Conservation (phyloP, 2,329 filamentous ascomycete species). For the Penicillium sp. region DNA sequence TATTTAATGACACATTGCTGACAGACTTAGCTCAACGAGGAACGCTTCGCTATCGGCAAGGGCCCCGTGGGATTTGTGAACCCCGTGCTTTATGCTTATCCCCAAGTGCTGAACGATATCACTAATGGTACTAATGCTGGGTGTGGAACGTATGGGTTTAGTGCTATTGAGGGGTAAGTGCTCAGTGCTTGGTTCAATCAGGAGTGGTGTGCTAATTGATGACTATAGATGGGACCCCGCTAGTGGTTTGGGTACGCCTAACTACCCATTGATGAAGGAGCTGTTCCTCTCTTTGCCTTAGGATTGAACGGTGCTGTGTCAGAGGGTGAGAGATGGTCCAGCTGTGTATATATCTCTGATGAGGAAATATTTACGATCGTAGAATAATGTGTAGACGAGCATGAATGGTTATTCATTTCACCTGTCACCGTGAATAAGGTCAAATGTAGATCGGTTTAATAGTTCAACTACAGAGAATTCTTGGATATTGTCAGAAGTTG, state of each 20-base stretch:
- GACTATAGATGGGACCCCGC: constrained; percentile 24
- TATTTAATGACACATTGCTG: neutral
- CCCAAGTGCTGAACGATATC: constrained; percentile 36
- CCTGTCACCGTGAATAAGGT: too few relatives aligned
- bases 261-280: constrained; percentile 25
- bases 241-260: constrained; percentile 27
- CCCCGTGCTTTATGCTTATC: constrained; percentile 35
- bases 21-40: constrained; percentile 44
- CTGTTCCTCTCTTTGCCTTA: constrained; percentile 22
- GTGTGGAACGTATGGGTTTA: constrained; percentile 24
- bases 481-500: too few relatives aligned
- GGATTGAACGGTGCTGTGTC: too few relatives aligned
- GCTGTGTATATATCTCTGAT: too few relatives aligned
- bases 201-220: neutral
- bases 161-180: constrained; percentile 20
- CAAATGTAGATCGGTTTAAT: too few relatives aligned
- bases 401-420: too few relatives aligned
- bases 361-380: too few relatives aligned
- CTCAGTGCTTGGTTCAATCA: too few relatives aligned
- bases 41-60: constrained; percentile 41
- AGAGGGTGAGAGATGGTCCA: too few relatives aligned
- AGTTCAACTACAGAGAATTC: too few relatives aligned
- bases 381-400: too few relatives aligned
- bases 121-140: constrained; percentile 30
- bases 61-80: constrained; percentile 47